A percentile compares a stretch with the other conserved stretches of the same genome.
Conservation (phyloP, 768 basidiomycete species). For the Boletus coccyginus region DNA sequence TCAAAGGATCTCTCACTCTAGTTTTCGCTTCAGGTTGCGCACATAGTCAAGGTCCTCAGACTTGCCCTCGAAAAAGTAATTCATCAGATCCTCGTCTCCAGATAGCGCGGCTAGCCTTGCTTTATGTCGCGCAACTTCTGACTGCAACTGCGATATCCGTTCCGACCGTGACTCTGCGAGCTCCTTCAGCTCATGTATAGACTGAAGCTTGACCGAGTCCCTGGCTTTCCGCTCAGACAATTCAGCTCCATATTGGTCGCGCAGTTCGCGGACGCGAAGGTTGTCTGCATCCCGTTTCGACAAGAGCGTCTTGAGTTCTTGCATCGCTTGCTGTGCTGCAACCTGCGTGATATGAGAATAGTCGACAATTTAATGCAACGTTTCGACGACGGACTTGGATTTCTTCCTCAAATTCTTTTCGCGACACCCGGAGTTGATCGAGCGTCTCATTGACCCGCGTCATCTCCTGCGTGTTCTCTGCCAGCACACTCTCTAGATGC, state of each 20-base stretch:
- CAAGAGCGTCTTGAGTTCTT: constrained; percentile 61
- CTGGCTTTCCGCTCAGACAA: constrained; percentile 65
- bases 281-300: constrained; percentile 67
- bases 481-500: constrained; percentile 41
- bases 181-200: constrained; percentile 61
- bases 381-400: constrained; percentile 38
- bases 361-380: constrained; percentile 3
- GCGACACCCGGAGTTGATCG: constrained; percentile 35
- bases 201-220: constrained; percentile 55
- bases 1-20: constrained; percentile 44
- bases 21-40: constrained; percentile 48
- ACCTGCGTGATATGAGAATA: constrained; percentile 28
- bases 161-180: constrained; percentile 69
- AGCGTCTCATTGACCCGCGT: constrained; percentile 44
- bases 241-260: constrained; percentile 66
- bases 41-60: constrained; percentile 52
- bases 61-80: constrained; percentile 61
- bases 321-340: constrained; percentile 47
- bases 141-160: constrained; percentile 66
- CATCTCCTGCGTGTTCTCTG: constrained; percentile 39
- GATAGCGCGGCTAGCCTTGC: constrained; percentile 72
- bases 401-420: constrained; percentile 48
- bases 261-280: constrained; percentile 64
- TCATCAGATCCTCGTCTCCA: constrained; percentile 68
- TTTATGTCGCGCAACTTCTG: constrained; percentile 72